Conservation (phyloP, 108 stramenopile species). For the Cyclostephanos invisitatus region DNA sequence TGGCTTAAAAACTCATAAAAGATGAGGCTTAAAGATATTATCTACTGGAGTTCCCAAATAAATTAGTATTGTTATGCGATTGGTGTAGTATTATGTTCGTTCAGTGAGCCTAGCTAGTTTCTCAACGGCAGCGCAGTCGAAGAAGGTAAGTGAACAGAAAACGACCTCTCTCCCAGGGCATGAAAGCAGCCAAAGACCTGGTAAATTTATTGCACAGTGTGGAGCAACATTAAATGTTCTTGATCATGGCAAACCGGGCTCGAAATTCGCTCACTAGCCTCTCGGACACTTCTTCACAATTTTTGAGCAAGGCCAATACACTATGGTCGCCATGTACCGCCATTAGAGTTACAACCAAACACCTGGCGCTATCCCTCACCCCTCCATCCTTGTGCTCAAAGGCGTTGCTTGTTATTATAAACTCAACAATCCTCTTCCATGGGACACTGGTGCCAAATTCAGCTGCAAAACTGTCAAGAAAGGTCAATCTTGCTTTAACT, state of each 20-base stretch:
- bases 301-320: constrained; percentile 31
- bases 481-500: constrained; percentile 31
- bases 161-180: too few relatives aligned
- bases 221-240: not conserved
- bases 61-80: too few relatives aligned
- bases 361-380: constrained; percentile 41
- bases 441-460: constrained; percentile 31
- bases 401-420: constrained; percentile 25
- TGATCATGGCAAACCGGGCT: constrained; percentile 17
- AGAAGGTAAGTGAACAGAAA: too few relatives aligned
- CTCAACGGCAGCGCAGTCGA: too few relatives aligned
- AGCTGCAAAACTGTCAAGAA: constrained; percentile 40
- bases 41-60: too few relatives aligned
- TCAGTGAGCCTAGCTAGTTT: too few relatives aligned
- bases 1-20: too few relatives aligned
- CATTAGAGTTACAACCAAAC: constrained; percentile 37
- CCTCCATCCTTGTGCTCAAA: constrained; percentile 46
- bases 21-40: too few relatives aligned
- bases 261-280: constrained; percentile 37
- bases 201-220: too few relatives aligned
- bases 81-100: too few relatives aligned
- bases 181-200: too few relatives aligned
- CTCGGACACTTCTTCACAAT: constrained; percentile 29
- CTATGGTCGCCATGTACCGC: constrained; percentile 32
- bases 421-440: constrained; percentile 37